phyloP scores from a whole-genome alignment of 306 rosid species.

The Prosopis cineraria region DNA sequence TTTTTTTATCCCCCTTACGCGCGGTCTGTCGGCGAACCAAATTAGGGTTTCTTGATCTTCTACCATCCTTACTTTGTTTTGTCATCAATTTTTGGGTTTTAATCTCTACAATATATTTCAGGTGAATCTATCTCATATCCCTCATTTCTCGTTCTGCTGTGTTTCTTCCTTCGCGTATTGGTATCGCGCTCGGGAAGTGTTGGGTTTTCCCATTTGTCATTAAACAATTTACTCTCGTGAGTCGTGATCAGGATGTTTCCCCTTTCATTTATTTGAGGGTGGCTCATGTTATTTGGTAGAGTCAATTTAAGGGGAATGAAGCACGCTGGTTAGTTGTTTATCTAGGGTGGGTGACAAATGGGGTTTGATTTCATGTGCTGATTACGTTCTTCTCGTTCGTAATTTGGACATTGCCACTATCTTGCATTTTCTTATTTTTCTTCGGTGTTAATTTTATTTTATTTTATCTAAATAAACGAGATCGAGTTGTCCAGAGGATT shows the following conservation, averaged over 20 bases:
- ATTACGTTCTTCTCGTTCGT: neutral
- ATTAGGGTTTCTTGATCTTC: slow-evolving; percentile 58
- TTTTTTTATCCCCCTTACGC: slow-evolving; percentile 45
- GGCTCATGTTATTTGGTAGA: neutral
- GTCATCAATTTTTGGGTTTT: slow-evolving; percentile 27
- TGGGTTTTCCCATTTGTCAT: neutral
- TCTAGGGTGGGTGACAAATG: neutral
- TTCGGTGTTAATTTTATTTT: neutral
- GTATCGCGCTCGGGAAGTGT: neutral
- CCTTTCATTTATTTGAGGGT: neutral
- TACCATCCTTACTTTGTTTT: slow-evolving; percentile 30
- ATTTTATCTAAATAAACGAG: neutral
- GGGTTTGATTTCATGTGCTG: neutral
- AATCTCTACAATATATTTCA: neutral
- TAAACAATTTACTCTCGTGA: neutral
- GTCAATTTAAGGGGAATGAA: neutral
- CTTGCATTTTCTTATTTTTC: neutral
- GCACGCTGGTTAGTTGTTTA: neutral
- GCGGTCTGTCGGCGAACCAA: slow-evolving; percentile 28
- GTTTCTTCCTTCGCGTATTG: slow-evolving; percentile 7
- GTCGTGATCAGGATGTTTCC: slow-evolving; percentile 23
- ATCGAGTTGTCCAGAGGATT: neutral
- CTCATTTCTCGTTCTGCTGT: neutral
- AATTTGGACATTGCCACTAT: neutral
- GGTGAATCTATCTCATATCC: slow-evolving; percentile 15